These are phyloP conservation scores for Pseudomicrostroma phylloplanum DNA, from an alignment of 1,284 basidiomycete species.

Conservation along the genomic window DNA sequence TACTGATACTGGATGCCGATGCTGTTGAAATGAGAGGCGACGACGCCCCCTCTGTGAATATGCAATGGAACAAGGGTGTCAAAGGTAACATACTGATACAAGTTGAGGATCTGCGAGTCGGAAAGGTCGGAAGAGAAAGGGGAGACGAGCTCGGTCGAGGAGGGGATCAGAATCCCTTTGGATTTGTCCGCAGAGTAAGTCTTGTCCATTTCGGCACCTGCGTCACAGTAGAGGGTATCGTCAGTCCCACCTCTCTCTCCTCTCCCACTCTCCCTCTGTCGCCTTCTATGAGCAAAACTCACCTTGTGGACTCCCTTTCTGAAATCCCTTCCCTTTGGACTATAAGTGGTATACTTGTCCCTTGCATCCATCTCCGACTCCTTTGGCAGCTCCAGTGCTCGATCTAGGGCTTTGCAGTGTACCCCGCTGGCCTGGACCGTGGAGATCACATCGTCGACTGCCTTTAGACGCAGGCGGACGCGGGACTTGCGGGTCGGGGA, in stretches of 20 bases:
- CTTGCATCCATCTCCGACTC: slow-evolving; percentile 76
- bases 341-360: slow-evolving; percentile 95
- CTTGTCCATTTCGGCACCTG: slow-evolving; percentile 44
- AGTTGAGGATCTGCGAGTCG: too few species aligned
- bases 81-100: too few species aligned
- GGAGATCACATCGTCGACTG: slow-evolving; percentile 86
- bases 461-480: slow-evolving; percentile 76
- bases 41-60: too few species aligned
- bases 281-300: slow-evolving; percentile 6
- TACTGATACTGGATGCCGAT: too few species aligned
- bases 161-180: slow-evolving; percentile 67
- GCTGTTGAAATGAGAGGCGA: too few species aligned
- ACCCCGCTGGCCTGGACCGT: slow-evolving; percentile 75
- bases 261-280: neutral
- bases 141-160: neutral
- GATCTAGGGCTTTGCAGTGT: slow-evolving; percentile 66
- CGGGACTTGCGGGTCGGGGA: slow-evolving; percentile 86
- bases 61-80: too few species aligned
- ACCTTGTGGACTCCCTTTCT: slow-evolving; percentile 94
- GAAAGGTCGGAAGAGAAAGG: neutral
- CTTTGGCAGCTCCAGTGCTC: slow-evolving; percentile 71
- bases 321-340: slow-evolving; percentile 59
- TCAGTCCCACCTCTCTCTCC: neutral
- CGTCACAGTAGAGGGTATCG: slow-evolving; percentile 44
- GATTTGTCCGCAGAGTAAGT: slow-evolving; percentile 70